Evolutionary conservation across 331 rosid genomes (phyloP).

Genomic region (Erythrophleum ivorense): DNA sequence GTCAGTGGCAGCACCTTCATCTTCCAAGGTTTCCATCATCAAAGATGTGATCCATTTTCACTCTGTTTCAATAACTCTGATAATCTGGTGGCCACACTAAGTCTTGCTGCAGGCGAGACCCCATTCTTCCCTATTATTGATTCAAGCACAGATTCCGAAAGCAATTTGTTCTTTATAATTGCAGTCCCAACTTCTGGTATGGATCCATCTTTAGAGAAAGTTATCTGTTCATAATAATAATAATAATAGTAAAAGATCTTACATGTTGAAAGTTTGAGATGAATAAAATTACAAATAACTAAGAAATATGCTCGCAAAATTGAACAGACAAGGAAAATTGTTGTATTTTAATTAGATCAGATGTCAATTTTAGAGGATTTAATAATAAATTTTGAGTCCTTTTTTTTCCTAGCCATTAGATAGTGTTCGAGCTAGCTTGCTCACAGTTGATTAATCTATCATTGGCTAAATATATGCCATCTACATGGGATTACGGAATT

Average conservation of each 20-base stretch:
- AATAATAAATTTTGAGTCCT: too few relatives aligned
- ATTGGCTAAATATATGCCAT: too few relatives aligned
- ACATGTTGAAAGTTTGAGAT: not conserved
- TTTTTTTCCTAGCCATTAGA: too few relatives aligned
- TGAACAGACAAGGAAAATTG: too few relatives aligned
- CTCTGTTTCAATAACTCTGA: conserved; percentile 45
- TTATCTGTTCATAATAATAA: conserved; percentile 50
- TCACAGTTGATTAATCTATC: too few relatives aligned
- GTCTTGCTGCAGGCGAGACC: conserved; percentile 80
- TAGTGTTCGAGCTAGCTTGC: too few relatives aligned
- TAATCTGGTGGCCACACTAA: conserved; percentile 62
- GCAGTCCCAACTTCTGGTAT: conserved; percentile 48
- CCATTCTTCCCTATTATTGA: conserved; percentile 79
- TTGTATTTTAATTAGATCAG: too few relatives aligned
- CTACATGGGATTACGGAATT: too few relatives aligned
- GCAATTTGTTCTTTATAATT: conserved; percentile 67
- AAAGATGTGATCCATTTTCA: not conserved
- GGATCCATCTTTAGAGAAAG: conserved; percentile 69
- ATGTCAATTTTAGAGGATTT: too few relatives aligned
- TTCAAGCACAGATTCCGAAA: conserved; percentile 69
- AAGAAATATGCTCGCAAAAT: too few relatives aligned
- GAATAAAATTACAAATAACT: not conserved
- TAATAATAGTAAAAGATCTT: not conserved
- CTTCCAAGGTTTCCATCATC: too few relatives aligned
- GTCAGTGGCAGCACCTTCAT: too few relatives aligned